Percentiles rank a stretch among this genome's conserved stretches.
phyloP scores from a whole-genome alignment of 1,284 basidiomycete genomes.

The Peniophora sp. region DNA sequence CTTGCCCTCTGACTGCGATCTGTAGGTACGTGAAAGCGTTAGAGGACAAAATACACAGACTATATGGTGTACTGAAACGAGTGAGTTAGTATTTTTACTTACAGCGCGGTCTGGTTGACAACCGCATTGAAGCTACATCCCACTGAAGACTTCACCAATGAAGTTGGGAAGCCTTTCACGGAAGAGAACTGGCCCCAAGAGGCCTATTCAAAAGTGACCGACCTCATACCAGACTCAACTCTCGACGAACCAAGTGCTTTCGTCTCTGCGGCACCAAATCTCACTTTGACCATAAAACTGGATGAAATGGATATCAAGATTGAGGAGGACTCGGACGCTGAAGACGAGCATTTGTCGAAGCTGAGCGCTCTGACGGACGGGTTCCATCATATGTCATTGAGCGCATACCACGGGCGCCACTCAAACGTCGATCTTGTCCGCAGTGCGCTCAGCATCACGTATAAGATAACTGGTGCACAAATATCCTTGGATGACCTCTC shows the following conservation, averaged over 20 bases:
- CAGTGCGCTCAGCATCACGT: slow-evolving; percentile 32
- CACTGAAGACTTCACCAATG: not conserved
- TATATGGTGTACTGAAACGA: slow-evolving; percentile 57
- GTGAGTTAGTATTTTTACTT: slow-evolving; percentile 19
- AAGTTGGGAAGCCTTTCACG: not conserved
- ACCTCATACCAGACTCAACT: not conserved
- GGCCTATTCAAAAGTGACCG: not conserved
- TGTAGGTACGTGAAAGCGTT: slow-evolving; percentile 63
- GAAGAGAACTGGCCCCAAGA: not conserved
- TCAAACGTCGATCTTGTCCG: slow-evolving; percentile 42
- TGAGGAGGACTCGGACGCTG: slow-evolving; percentile 22
- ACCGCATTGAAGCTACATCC: not conserved
- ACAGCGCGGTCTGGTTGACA: not conserved
- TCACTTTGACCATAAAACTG: not conserved
- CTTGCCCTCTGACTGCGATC: not conserved
- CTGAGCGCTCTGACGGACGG: slow-evolving; percentile 12
- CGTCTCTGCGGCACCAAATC: not conserved
- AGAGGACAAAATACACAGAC: slow-evolving; percentile 59
- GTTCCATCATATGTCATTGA: slow-evolving; percentile 20
- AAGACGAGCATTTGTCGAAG: slow-evolving; percentile 44
- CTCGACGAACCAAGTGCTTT: not conserved
- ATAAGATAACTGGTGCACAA: not conserved
- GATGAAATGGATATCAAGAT: slow-evolving; percentile 7
- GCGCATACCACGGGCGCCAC: slow-evolving; percentile 38
- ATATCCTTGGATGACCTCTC: slow-evolving; percentile 7